These are phyloP conservation scores for Blastobotrys raffinosifermentans DNA, from an alignment of 1,139 yeast genomes.

Conservation along the genomic window DNA sequence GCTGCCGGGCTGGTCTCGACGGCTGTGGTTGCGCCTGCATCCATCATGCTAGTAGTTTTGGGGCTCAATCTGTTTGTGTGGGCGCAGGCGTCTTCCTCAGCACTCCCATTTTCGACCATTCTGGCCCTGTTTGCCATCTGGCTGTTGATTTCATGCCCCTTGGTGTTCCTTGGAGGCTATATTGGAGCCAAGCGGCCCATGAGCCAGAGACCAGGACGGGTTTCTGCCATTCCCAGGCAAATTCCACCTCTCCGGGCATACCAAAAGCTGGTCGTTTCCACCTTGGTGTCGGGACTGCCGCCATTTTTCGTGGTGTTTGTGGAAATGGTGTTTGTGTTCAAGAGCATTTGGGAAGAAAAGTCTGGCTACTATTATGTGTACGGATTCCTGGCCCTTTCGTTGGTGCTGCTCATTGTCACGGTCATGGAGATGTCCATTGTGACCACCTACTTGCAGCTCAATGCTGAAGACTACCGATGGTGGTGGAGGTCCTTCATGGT, in stretches of 20 bases:
- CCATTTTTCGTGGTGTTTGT: slow-evolving; percentile 81
- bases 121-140: slow-evolving; percentile 53
- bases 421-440: slow-evolving; percentile 71
- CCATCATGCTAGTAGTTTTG: slow-evolving; percentile 48
- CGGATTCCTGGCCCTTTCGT: slow-evolving; percentile 65
- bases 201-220: slow-evolving; percentile 23
- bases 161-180: slow-evolving; percentile 67
- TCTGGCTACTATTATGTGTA: slow-evolving; percentile 75
- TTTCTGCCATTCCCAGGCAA: slow-evolving; percentile 31
- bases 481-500: slow-evolving; percentile 77
- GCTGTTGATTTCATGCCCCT: slow-evolving; percentile 62
- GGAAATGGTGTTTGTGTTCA: slow-evolving; percentile 67
- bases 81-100: slow-evolving; percentile 71
- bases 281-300: slow-evolving; percentile 52
- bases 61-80: slow-evolving; percentile 64
- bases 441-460: slow-evolving; percentile 58
- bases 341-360: slow-evolving; percentile 75
- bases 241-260: slow-evolving; percentile 36
- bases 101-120: slow-evolving; percentile 71
- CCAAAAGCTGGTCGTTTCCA: slow-evolving; percentile 26
- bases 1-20: slow-evolving; percentile 26
- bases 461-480: slow-evolving; percentile 65
- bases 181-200: slow-evolving; percentile 40
- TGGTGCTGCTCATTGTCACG: slow-evolving; percentile 53
- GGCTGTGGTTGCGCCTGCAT: slow-evolving; percentile 47